Evolutionary conservation across 2,329 filamentous ascomycete genomes (phyloP).

Genomic region (Colletotrichum sp.): DNA sequence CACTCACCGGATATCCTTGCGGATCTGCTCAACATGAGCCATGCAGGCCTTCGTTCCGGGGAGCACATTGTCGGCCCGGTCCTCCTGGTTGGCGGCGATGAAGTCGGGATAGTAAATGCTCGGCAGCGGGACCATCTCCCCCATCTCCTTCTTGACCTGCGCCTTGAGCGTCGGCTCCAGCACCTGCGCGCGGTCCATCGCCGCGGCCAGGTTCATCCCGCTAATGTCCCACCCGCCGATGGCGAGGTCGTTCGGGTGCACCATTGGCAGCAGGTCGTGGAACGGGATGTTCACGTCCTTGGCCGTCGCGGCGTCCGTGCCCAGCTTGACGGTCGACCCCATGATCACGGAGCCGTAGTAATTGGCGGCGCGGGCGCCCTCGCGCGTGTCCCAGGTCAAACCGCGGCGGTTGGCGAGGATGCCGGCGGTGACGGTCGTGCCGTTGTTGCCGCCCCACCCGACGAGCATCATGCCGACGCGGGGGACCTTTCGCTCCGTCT

Average conservation of each 20-base stretch:
- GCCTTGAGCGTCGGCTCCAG: slow-evolving; percentile 94
- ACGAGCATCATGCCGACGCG: slow-evolving; percentile 98
- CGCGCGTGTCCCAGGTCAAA: slow-evolving; percentile 91
- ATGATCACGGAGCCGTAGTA: slow-evolving; percentile 99
- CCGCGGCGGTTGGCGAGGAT: slow-evolving; percentile 93
- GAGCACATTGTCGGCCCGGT: slow-evolving; percentile 90
- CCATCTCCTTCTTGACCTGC: slow-evolving; percentile 92
- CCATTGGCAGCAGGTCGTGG: slow-evolving; percentile 92
- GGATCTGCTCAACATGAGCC: slow-evolving; percentile 91
- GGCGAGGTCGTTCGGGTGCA: slow-evolving; percentile 93
- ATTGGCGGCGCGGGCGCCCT: slow-evolving; percentile 84
- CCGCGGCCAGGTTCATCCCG: slow-evolving; percentile 82
- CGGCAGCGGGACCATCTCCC: slow-evolving; percentile 83
- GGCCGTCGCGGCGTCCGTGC: slow-evolving; percentile 80
- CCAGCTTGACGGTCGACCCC: slow-evolving; percentile 96
- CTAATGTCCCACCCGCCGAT: slow-evolving; percentile 99
- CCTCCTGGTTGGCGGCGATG: slow-evolving; percentile 98
- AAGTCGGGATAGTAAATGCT: slow-evolving; percentile 99
- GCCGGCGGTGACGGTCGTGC: slow-evolving; percentile 94
- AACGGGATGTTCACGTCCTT: slow-evolving; percentile 97
- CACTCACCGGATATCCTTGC: slow-evolving; percentile 75
- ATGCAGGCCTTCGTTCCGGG: slow-evolving; percentile 82
- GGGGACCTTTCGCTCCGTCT: slow-evolving; percentile 90
- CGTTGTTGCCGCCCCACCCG: slow-evolving; percentile 98
- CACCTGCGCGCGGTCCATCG: slow-evolving; percentile 95